A percentile compares a stretch with the other conserved stretches of the same genome.
These are phyloP conservation scores for Moringa oleifera DNA, from an alignment of 345 rosid species.

Conservation along the genomic window DNA sequence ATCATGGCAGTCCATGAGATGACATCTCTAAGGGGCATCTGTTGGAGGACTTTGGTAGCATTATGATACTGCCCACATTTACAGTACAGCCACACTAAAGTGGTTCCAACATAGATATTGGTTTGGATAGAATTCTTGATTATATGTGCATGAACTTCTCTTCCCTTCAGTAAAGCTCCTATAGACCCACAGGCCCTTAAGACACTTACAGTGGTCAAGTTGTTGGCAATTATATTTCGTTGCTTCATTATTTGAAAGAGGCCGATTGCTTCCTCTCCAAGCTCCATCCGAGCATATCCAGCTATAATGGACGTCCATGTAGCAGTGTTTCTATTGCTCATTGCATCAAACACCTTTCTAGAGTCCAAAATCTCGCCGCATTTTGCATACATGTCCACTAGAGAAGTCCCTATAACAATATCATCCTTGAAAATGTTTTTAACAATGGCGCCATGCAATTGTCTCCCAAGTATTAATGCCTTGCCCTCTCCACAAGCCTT, in stretches of 20 bases:
- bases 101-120: constrained; percentile 58
- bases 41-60: constrained; percentile 64
- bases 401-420: constrained; percentile 60
- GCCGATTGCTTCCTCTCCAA: constrained; percentile 64
- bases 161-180: constrained; percentile 47
- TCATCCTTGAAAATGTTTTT: constrained; percentile 56
- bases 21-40: constrained; percentile 68
- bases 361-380: constrained; percentile 72
- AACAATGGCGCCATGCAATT: constrained; percentile 58
- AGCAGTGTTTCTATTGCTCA: constrained; percentile 64
- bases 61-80: constrained; percentile 57
- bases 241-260: constrained; percentile 77
- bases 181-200: constrained; percentile 81
- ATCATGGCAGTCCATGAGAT: constrained; percentile 95
- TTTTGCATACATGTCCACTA: constrained; percentile 87
- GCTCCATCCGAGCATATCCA: constrained; percentile 78
- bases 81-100: constrained; percentile 81
- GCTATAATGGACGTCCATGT: constrained; percentile 91
- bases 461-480: constrained; percentile 56
- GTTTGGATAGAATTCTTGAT: constrained; percentile 45
- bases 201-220: constrained; percentile 66
- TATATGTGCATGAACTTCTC: constrained; percentile 75
- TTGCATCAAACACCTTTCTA: constrained; percentile 53
- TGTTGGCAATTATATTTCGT: constrained; percentile 50
- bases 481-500: constrained; percentile 70